These are phyloP conservation scores for Hypomontagnella monticulosa DNA, from an alignment of 495 filamentous ascomycete species.

Conservation along the genomic window DNA sequence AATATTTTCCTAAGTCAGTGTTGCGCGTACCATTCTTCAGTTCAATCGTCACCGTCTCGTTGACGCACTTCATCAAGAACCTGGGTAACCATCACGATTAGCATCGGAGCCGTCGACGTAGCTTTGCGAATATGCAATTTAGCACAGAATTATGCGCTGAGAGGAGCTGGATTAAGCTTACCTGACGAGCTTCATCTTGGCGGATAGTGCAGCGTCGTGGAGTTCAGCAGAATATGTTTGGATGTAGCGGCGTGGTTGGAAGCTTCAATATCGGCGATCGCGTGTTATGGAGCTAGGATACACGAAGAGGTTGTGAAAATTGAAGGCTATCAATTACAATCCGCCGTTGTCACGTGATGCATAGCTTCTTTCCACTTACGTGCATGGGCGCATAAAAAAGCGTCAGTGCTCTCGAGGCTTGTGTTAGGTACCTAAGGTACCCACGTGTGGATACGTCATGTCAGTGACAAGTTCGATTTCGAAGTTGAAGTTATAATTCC, in stretches of 20 bases:
- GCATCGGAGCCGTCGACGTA: conserved; percentile 45
- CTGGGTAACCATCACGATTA: conserved; percentile 62
- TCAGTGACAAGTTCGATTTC: too few species aligned
- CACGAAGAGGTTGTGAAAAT: conserved; percentile 31
- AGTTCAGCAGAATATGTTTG: conserved; percentile 3
- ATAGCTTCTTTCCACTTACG: neutral
- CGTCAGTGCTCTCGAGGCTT: too few species aligned
- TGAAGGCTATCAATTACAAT: conserved; percentile 11
- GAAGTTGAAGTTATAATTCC: too few species aligned
- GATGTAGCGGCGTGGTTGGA: neutral
- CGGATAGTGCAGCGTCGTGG: conserved; percentile 23
- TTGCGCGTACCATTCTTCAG: conserved; percentile 85
- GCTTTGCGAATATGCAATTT: conserved; percentile 46
- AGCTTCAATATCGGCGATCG: conserved; percentile 23
- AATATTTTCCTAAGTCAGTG: neutral
- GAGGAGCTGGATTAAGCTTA: conserved; percentile 59
- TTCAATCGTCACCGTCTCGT: conserved; percentile 97
- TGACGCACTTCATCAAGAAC: conserved; percentile 98
- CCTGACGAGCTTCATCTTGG: conserved; percentile 98
- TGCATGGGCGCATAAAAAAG: too few species aligned
- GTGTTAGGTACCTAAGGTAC: too few species aligned
- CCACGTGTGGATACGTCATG: too few species aligned
- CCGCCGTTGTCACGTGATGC: conserved; percentile 22
- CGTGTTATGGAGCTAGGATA: conserved; percentile 30
- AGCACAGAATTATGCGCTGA: conserved; percentile 40